Percentiles rank a stretch among this genome's conserved stretches.
Evolutionary conservation across 139 green algal species (phyloP).

Genomic region (Choricystis sp.): DNA sequence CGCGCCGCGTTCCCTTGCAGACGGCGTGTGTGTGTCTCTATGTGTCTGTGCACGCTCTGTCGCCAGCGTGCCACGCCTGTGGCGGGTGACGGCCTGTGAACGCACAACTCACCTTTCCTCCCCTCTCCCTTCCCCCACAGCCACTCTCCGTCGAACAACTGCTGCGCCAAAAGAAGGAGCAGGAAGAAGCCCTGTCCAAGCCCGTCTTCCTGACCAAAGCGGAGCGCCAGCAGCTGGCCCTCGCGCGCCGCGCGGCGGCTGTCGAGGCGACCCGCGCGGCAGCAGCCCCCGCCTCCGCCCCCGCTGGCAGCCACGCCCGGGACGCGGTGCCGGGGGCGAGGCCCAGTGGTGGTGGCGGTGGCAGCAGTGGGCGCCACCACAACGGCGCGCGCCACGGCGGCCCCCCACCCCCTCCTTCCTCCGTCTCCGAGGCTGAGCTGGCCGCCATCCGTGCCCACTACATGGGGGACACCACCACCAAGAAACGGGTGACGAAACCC

Average conservation of each 20-base stretch:
- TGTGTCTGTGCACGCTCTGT: no score
- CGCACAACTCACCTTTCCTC: no score
- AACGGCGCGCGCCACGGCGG: slow-evolving; percentile 1
- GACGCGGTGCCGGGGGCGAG: neutral
- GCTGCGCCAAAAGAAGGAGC: no score
- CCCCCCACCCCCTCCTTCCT: neutral
- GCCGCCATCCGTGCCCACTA: no score
- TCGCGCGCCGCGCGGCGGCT: slow-evolving; percentile 44
- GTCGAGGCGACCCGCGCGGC: slow-evolving; percentile 12
- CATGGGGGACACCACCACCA: neutral
- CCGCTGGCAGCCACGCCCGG: slow-evolving; percentile 5
- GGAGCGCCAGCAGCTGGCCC: slow-evolving; percentile 58
- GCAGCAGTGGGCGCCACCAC: slow-evolving; percentile 5
- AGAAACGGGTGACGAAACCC: slow-evolving; percentile 26
- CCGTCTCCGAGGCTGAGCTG: neutral
- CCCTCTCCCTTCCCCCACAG: no score
- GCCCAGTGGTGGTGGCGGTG: neutral
- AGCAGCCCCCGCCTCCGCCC: slow-evolving; percentile 2
- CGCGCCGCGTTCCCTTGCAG: no score
- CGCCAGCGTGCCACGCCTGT: no score
- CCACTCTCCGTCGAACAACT: no score
- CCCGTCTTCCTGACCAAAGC: slow-evolving; percentile 82
- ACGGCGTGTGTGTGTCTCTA: no score
- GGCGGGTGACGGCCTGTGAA: no score
- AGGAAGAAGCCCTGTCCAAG: no score